Base-by-base conservation (phyloP, 2,329 filamentous ascomycete species). In the Aspergillus sp. region DNA sequence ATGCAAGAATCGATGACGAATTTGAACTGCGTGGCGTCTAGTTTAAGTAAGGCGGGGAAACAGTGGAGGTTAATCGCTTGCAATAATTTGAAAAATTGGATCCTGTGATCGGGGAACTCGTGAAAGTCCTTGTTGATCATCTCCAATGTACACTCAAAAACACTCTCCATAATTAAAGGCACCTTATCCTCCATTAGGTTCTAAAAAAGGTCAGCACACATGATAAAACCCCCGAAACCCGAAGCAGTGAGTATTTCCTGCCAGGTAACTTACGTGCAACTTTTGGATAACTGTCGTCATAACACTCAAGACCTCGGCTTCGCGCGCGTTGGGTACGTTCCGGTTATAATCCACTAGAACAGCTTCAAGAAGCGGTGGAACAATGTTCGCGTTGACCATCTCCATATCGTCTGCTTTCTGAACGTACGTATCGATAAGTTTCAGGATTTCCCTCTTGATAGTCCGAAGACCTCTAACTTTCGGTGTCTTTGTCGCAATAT, bases 41-140 rank as follows among this genome's bases (percentile, higher is more conserved):
- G 87, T 77, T 96, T 96, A 64, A 99, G 83, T 21, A 99, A 84
- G 1, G 95, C 89, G 48, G 91, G 91, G 87, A 99, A 99, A 77
- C 95, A 99, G 75, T 96, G 91, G 48, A 98, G 80, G 76, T 99
- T 99, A 79, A 99, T 98, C 14, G 93, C 91, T 66, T 96, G 86
- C 39, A 99, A 84, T 23, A 99, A 85, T 77, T 96, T 97, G 84
- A 99, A 99, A 77, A 99, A 99, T 76, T 98, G 93, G n/a, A 99
- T 95, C 57, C 96, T 90, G 73, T 99, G 95, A 75, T 99, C 95
- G 0, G 95, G 95, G 75, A 96, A 99, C 73, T 99, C 95, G 47
- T 96, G 97, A 77, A 99, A 99, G 77, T 99, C 95, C 80, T 99
- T 99, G 85, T 98, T 99, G 80, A 99, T 99, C 95, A 99, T 99